Evolutionary conservation across 768 basidiomycete species (phyloP).

Genomic region (Rhizopogon vinicolor): DNA sequence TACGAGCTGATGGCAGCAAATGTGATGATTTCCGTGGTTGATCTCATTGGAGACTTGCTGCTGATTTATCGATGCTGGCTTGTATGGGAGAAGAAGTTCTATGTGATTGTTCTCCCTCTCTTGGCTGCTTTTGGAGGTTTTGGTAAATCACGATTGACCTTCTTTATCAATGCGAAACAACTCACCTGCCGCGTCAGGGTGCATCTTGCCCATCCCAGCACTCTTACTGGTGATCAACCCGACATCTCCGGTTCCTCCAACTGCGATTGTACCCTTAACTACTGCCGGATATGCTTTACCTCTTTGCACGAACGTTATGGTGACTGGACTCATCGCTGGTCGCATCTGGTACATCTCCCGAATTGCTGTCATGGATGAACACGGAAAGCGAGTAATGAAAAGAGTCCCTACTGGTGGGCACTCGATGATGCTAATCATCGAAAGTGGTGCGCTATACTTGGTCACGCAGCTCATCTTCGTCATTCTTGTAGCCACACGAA

Average conservation of each 20-base stretch:
- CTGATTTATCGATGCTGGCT: conserved; percentile 30
- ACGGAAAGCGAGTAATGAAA: background rate
- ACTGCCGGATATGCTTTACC: conserved; percentile 26
- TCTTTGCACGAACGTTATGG: conserved; percentile 29
- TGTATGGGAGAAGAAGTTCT: conserved; percentile 24
- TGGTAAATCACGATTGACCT: conserved; percentile 12
- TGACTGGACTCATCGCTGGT: conserved; percentile 28
- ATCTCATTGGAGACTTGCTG: conserved; percentile 19
- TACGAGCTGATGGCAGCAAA: conserved; percentile 15
- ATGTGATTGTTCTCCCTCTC: conserved; percentile 24
- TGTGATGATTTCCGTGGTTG: conserved; percentile 19
- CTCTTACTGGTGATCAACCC: background rate
- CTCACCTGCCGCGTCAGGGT: background rate
- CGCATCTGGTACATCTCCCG: conserved; percentile 25
- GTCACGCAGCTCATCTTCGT: conserved; percentile 25
- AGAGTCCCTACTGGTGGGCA: conserved; percentile 2
- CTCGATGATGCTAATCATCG: conserved; percentile 23
- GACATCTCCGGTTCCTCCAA: conserved; percentile 11
- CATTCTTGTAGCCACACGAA: conserved; percentile 22
- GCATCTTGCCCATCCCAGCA: background rate
- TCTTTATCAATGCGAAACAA: background rate
- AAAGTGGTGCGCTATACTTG: conserved; percentile 27
- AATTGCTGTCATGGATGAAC: background rate
- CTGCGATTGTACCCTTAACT: conserved; percentile 22
- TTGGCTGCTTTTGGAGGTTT: conserved; percentile 21